Percentiles rank a stretch among this genome's conserved stretches.
phyloP scores from a whole-genome alignment of 495 filamentous ascomycete species.

The Penicillium simplicissimum region DNA sequence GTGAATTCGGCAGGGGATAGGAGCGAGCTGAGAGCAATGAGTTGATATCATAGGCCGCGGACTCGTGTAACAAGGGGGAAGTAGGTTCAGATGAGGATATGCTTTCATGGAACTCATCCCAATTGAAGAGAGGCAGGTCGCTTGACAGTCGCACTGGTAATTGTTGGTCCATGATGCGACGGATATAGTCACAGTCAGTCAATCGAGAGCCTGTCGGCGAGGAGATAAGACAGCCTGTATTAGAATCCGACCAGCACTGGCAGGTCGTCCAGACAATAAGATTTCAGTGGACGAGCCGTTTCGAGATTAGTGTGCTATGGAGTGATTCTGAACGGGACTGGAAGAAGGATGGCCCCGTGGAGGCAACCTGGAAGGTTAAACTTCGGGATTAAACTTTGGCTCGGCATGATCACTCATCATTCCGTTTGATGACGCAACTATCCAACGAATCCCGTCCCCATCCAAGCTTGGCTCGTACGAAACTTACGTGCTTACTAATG shows the following conservation, averaged over 20 bases:
- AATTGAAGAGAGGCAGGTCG: constrained; percentile 7
- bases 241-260: background rate
- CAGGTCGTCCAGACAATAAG: background rate
- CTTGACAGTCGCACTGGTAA: constrained; percentile 1
- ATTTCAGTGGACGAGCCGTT: constrained; percentile 1
- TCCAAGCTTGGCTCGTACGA: background rate
- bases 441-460: constrained; percentile 1
- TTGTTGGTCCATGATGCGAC: constrained; percentile 9
- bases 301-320: background rate
- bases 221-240: background rate
- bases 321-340: background rate
- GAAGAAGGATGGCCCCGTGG: background rate
- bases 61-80: background rate
- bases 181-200: background rate
- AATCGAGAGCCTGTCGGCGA: background rate
- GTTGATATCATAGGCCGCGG: constrained; percentile 13
- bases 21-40: constrained; percentile 30
- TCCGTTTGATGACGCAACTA: constrained; percentile 6
- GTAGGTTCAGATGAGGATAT: constrained; percentile 1
- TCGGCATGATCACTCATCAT: constrained; percentile 19
- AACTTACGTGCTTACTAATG: constrained; percentile 7
- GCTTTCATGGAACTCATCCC: constrained; percentile 2
- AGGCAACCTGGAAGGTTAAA: background rate
- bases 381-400: constrained; percentile 1
- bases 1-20: constrained; percentile 23